Conservation (phyloP, 1,284 basidiomycete genomes). For the Sphaerobolus stellatus region DNA sequence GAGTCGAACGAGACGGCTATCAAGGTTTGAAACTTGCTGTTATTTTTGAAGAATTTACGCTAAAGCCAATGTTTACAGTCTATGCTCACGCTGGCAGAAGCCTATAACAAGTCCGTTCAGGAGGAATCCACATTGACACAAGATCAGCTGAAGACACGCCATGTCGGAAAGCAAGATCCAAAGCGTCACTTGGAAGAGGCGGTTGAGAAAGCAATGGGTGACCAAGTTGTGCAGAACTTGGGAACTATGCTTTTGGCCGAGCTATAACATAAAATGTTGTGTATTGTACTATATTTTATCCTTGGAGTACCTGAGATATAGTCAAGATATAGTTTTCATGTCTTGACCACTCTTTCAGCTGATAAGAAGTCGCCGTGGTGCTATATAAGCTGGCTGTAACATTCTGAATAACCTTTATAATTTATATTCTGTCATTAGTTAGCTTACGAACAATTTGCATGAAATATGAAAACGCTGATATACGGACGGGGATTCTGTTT, state of each 20-base stretch:
- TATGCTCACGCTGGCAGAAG: conserved; percentile 87
- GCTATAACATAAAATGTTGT: conserved; percentile 42
- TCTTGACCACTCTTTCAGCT: background rate
- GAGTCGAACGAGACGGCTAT: conserved; percentile 87
- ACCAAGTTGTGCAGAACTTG: conserved; percentile 92
- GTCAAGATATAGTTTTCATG: too few species aligned
- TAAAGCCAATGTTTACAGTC: conserved; percentile 50
- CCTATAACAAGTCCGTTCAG: conserved; percentile 95
- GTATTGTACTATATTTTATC: conserved; percentile 7
- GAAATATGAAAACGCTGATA: too few species aligned
- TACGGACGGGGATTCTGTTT: too few species aligned
- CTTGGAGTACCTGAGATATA: background rate
- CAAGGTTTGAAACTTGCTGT: conserved; percentile 75
- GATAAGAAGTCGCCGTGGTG: background rate
- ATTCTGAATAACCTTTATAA: conserved; percentile 1
- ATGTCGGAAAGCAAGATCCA: conserved; percentile 97
- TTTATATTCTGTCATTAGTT: too few species aligned
- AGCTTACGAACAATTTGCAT: too few species aligned
- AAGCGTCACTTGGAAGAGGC: conserved; percentile 96
- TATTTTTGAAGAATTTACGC: conserved; percentile 14
- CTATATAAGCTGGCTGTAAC: background rate
- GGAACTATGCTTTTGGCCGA: conserved; percentile 91
- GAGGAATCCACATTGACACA: conserved; percentile 90
- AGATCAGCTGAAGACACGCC: conserved; percentile 91
- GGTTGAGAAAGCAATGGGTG: conserved; percentile 95